Base-by-base conservation (phyloP, 495 filamentous ascomycete genomes). In the Neurospora pannonica region DNA sequence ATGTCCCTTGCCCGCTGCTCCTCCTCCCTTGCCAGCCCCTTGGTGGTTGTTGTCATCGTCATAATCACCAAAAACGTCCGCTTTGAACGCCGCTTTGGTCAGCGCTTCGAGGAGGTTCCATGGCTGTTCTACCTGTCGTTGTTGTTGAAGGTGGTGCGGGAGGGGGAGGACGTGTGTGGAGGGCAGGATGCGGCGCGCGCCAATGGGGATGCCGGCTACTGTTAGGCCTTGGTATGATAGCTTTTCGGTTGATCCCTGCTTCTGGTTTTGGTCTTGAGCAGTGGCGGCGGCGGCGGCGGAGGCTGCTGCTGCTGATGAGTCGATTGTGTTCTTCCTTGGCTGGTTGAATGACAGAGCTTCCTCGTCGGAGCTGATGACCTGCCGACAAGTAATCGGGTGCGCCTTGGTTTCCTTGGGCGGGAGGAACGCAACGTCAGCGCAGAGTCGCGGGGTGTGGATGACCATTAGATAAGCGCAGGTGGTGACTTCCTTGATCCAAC, bases 381-480 rank as follows among this genome's bases (percentile, higher is more conserved):
- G 88, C 9, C 88, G 87, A 78, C 96, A 99, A 73, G 89, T 88
- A 40, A 99, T 94, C 3, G 88, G 79, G 79, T 97, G 89, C 7
- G 94, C 90, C 71, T 90, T 90, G 74, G 91, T 92, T 71, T 93
- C 90, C 73, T 94, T 91, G 2, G 94, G 93, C 10, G 95, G 94
- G 46, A 93, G 86, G 82, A 99, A 99, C 7, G 95, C 95, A 31
- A 94, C 90, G 76, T 99, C 96, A 79, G 92, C 91, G 82, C 96
- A 99, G 62, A 99, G 89, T 2, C 95, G 89, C 4, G 96, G 94
- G 0, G 96, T 99, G 79, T 98, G 92, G 71, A 99, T 90, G 1
- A 97, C 89, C 94, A 99, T 97, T 54, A 98, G 84, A 76, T 99
- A 99, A 31, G 93, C 91, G 83, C 96, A 99, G 10, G 94, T 98